Percentiles rank a stretch among this genome's conserved stretches.
These are phyloP conservation scores for Amphichorda felina DNA, from an alignment of 2,329 filamentous ascomycete genomes.

Conservation along the genomic window DNA sequence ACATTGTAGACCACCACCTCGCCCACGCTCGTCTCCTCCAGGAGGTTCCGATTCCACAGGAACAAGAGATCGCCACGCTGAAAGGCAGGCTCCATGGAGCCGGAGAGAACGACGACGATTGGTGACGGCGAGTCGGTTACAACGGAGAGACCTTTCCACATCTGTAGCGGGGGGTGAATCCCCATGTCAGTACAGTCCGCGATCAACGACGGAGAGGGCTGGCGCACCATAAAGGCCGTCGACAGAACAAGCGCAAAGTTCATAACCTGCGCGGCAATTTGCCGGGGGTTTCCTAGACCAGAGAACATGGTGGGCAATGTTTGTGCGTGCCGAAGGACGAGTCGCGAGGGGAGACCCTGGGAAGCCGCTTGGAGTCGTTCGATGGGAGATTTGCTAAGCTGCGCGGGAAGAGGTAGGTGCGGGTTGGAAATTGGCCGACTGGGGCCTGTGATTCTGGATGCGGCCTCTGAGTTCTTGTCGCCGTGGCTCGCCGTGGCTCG, in stretches of 20 bases:
- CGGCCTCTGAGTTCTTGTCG: too few species aligned
- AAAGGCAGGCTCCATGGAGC: conserved; percentile 77
- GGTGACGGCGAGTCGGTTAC: conserved; percentile 63
- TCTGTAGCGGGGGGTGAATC: conserved; percentile 21
- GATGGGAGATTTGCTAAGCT: too few species aligned
- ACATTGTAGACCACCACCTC: conserved; percentile 65
- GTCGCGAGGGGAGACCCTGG: not conserved
- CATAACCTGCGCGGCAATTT: conserved; percentile 69
- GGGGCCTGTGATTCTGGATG: too few species aligned
- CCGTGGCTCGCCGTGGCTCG: too few species aligned
- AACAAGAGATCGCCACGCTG: conserved; percentile 67
- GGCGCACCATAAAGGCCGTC: conserved; percentile 73
- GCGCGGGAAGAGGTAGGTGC: too few species aligned
- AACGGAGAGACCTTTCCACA: conserved; percentile 84
- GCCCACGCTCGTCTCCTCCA: conserved; percentile 42
- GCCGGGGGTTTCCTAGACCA: conserved; percentile 62
- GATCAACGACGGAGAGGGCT: not conserved
- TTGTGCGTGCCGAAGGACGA: not conserved
- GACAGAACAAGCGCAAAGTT: conserved; percentile 87
- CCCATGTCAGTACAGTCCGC: too few species aligned
- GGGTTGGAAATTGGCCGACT: too few species aligned
- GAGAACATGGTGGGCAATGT: conserved; percentile 47
- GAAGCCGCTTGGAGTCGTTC: too few species aligned
- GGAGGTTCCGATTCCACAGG: conserved; percentile 60
- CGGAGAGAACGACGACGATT: conserved; percentile 74